Percentiles rank a stretch among this genome's conserved stretches.
These are phyloP conservation scores for Kwoniella sp. DNA, from an alignment of 768 basidiomycete genomes.

Conservation along the genomic window DNA sequence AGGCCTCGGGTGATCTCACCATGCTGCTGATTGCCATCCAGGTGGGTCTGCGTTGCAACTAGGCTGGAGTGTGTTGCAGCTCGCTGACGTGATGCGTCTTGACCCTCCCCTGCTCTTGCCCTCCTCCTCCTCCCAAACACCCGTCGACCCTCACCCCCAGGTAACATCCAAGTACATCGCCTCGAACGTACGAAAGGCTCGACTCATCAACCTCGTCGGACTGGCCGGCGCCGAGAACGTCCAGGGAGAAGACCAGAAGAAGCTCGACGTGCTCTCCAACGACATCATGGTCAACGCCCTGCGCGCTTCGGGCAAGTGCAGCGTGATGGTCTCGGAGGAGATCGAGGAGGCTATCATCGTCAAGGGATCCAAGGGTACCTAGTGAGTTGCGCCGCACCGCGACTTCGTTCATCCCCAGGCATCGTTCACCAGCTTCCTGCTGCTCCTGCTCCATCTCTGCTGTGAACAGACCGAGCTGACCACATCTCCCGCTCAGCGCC, in stretches of 20 bases:
- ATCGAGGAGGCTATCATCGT: constrained; percentile 45
- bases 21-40: constrained; percentile 92
- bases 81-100: not conserved
- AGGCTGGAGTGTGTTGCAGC: not conserved
- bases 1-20: constrained; percentile 89
- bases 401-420: too few species aligned
- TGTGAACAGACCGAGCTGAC: too few species aligned
- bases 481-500: constrained; percentile 62
- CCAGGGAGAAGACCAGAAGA: constrained; percentile 99
- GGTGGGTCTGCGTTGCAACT: constrained; percentile 49
- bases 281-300: constrained; percentile 99
- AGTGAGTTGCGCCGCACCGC: constrained; percentile 36
- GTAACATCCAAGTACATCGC: constrained; percentile 71
- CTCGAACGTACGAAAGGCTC: constrained; percentile 92
- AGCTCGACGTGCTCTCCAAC: constrained; percentile 93
- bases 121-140: not conserved
- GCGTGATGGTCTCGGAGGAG: constrained; percentile 95
- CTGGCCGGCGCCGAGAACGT: constrained; percentile 94
- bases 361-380: constrained; percentile 34
- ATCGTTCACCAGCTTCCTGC: too few species aligned
- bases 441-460: too few species aligned
- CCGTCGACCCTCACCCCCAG: constrained; percentile 13
- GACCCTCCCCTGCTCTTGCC: not conserved
- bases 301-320: constrained; percentile 90
- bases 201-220: constrained; percentile 96